phyloP scores from a whole-genome alignment of 345 rosid species.

The Acer campestre region DNA sequence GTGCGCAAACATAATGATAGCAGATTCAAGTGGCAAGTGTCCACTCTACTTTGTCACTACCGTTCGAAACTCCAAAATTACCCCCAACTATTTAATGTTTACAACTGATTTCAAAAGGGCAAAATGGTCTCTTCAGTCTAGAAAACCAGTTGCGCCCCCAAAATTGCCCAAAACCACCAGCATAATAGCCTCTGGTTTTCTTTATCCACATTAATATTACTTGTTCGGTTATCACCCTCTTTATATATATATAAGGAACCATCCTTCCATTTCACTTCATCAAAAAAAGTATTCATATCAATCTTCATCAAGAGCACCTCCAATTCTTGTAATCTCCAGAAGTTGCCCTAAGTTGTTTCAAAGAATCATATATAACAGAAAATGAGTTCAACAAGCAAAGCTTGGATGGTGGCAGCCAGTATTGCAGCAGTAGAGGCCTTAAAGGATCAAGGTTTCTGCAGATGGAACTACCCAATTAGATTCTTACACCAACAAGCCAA shows the following conservation, averaged over 20 bases:
- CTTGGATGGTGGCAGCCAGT: slow-evolving; percentile 51
- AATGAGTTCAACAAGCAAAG: slow-evolving; percentile 50
- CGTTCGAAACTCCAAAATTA: too few species aligned
- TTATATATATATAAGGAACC: background rate
- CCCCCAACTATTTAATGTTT: too few species aligned
- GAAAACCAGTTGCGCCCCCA: background rate
- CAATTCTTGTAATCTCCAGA: background rate
- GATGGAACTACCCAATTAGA: slow-evolving; percentile 52
- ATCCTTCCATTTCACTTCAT: background rate
- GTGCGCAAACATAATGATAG: too few species aligned
- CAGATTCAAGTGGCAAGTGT: too few species aligned
- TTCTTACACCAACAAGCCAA: slow-evolving; percentile 36
- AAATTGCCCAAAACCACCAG: background rate
- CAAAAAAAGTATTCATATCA: background rate
- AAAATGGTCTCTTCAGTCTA: too few species aligned
- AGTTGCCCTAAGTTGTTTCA: background rate
- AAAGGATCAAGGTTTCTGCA: slow-evolving; percentile 63
- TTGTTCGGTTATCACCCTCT: background rate
- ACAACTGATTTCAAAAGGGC: too few species aligned
- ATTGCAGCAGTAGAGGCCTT: slow-evolving; percentile 61
- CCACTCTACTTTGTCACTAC: too few species aligned
- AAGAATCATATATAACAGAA: slow-evolving; percentile 13
- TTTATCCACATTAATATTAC: background rate
- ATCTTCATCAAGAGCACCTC: background rate
- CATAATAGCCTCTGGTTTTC: background rate